Conservation (phyloP, 2,329 filamentous ascomycete genomes). For the Penicillium glabrum region DNA sequence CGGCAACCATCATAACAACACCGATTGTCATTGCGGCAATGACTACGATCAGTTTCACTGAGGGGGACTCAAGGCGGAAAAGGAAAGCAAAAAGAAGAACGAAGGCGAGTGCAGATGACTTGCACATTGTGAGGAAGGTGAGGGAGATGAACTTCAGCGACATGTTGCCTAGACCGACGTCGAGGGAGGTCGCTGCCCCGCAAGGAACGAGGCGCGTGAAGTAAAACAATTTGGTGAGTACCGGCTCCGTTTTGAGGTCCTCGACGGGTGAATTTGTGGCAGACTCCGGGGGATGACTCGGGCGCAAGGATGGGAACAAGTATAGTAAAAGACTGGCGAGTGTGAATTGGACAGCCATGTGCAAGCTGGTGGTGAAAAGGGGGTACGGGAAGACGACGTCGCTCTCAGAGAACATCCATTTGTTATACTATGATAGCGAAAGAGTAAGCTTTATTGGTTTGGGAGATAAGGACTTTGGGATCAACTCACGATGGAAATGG, state of each 20-base stretch:
- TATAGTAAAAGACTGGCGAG: slow-evolving; percentile 77
- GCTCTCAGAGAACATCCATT: slow-evolving; percentile 95
- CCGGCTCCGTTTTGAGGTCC: slow-evolving; percentile 52
- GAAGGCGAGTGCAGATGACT: slow-evolving; percentile 93
- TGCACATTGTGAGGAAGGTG: slow-evolving; percentile 99
- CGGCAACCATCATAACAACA: slow-evolving; percentile 97
- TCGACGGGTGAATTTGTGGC: slow-evolving; percentile 39
- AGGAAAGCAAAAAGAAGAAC: slow-evolving; percentile 93
- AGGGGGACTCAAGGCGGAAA: slow-evolving; percentile 86
- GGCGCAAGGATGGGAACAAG: slow-evolving; percentile 78
- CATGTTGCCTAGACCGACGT: slow-evolving; percentile 95
- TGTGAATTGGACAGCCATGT: slow-evolving; percentile 92
- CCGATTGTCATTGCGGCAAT: slow-evolving; percentile 90
- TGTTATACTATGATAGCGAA: slow-evolving; percentile 73
- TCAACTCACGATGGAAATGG: slow-evolving; percentile 77
- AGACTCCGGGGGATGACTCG: slow-evolving; percentile 46
- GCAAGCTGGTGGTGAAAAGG: slow-evolving; percentile 88
- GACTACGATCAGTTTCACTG: slow-evolving; percentile 79
- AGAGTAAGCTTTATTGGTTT: neutral
- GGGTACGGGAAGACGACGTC: slow-evolving; percentile 90
- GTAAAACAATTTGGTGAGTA: slow-evolving; percentile 90
- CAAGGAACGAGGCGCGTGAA: slow-evolving; percentile 88
- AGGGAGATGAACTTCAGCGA: slow-evolving; percentile 94
- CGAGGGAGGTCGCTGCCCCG: slow-evolving; percentile 86
- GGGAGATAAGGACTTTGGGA: neutral